These are phyloP conservation scores for Halophytophthora polymorphica DNA, from an alignment of 352 stramenopile genomes.

Conservation along the genomic window DNA sequence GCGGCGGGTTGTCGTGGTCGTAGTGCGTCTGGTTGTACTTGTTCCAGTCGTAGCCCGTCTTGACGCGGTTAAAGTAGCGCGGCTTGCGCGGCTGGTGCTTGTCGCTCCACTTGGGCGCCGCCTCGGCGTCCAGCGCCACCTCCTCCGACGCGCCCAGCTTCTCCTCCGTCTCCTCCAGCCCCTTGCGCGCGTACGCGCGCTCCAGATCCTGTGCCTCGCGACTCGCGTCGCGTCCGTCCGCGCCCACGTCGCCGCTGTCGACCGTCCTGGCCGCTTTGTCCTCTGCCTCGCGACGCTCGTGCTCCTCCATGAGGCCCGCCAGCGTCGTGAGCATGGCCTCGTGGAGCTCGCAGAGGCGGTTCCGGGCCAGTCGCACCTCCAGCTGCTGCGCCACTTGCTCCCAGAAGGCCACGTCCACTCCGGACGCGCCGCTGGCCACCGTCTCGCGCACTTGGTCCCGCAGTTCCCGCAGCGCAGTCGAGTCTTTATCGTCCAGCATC, in stretches of 20 bases:
- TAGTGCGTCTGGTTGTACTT: constrained; percentile 99
- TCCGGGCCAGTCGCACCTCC: constrained; percentile 89
- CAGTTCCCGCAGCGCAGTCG: constrained; percentile 41
- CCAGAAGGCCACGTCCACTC: constrained; percentile 94
- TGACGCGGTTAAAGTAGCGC: constrained; percentile 99
- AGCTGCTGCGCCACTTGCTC: constrained; percentile 91
- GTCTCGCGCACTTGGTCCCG: constrained; percentile 65
- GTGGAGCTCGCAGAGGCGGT: constrained; percentile 88
- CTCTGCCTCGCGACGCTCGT: constrained; percentile 40
- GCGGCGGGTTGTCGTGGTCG: constrained; percentile 98
- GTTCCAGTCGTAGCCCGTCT: constrained; percentile 99
- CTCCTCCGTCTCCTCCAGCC: constrained; percentile 64
- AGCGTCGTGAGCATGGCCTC: constrained; percentile 93
- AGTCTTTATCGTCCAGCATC: constrained; percentile 87
- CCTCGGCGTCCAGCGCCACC: constrained; percentile 69
- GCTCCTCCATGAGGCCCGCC: constrained; percentile 87
- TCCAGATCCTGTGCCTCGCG: constrained; percentile 67
- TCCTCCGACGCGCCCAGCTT: constrained; percentile 90
- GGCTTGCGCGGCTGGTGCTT: constrained; percentile 98
- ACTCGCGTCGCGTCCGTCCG: constrained; percentile 57
- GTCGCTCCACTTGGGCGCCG: constrained; percentile 89
- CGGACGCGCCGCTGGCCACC: constrained; percentile 48
- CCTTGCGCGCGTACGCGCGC: constrained; percentile 53
- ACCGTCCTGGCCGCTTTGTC: constrained; percentile 13
- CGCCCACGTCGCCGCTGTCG: constrained; percentile 21